phyloP scores from a whole-genome alignment of 495 filamentous ascomycete species.

The Viridothelium virens region DNA sequence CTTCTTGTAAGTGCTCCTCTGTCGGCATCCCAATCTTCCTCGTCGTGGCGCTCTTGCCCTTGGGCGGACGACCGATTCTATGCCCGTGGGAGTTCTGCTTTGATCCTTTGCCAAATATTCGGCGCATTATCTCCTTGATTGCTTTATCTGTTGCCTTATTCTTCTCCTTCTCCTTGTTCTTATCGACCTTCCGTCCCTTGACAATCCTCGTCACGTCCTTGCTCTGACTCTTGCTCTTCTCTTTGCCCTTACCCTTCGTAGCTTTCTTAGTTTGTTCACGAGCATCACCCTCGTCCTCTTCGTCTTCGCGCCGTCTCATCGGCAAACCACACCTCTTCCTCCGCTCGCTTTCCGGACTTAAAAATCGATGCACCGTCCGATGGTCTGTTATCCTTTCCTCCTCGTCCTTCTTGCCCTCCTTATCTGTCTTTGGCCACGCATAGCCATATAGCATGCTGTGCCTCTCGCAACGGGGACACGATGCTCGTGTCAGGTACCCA shows the following conservation, averaged over 20 bases:
- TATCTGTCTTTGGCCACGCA: conserved; percentile 90
- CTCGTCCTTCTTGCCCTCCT: conserved; percentile 58
- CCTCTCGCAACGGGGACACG: conserved; percentile 86
- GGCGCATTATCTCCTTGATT: not conserved
- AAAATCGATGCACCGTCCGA: conserved; percentile 36
- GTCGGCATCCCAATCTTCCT: not conserved
- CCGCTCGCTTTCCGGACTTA: conserved; percentile 36
- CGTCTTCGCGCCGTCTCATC: not conserved
- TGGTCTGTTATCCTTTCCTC: conserved; percentile 49
- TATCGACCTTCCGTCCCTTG: not conserved
- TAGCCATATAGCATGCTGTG: conserved; percentile 95
- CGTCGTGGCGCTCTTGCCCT: not conserved
- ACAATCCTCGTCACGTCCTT: not conserved
- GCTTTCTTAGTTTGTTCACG: not conserved
- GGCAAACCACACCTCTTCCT: conserved; percentile 24
- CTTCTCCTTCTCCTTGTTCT: not conserved
- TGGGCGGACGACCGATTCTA: not conserved
- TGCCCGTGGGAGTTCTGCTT: not conserved
- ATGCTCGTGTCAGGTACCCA: conserved; percentile 72
- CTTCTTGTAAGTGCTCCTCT: not conserved
- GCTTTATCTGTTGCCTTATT: not conserved
- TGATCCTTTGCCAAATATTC: not conserved
- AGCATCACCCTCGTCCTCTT: not conserved
- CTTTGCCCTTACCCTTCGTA: not conserved
- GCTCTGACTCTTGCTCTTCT: not conserved